These are phyloP conservation scores for Porpolomopsis calyptriformis DNA, from an alignment of 768 basidiomycete genomes.

Conservation along the genomic window DNA sequence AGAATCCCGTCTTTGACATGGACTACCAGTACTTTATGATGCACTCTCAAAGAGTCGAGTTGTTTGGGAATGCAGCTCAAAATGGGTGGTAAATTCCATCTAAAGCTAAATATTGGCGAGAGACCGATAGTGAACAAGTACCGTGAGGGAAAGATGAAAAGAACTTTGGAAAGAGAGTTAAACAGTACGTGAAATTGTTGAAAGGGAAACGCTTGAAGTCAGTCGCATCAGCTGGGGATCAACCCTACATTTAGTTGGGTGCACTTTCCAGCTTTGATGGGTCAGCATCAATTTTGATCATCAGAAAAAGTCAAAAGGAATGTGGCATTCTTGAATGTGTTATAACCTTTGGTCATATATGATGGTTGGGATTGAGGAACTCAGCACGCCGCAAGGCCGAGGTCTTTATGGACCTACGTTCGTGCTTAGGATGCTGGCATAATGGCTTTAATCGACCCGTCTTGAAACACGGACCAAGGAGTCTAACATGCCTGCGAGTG, in stretches of 20 bases:
- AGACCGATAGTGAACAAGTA: slow-evolving; percentile 81
- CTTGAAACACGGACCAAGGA: slow-evolving; percentile 83
- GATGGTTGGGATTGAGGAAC: slow-evolving; percentile 49
- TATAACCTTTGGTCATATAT: slow-evolving; percentile 51
- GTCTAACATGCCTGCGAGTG: slow-evolving; percentile 76
- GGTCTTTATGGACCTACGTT: slow-evolving; percentile 16
- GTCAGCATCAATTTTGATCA: slow-evolving; percentile 59
- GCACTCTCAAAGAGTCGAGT: slow-evolving; percentile 71
- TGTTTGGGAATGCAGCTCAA: slow-evolving; percentile 82
- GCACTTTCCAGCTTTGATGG: slow-evolving; percentile 43
- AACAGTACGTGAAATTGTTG: slow-evolving; percentile 76
- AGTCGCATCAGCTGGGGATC: slow-evolving; percentile 47
- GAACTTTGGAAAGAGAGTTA: slow-evolving; percentile 74
- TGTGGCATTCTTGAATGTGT: slow-evolving; percentile 57
- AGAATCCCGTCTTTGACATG: slow-evolving; percentile 45
- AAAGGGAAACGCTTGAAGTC: slow-evolving; percentile 70
- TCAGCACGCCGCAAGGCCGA: slow-evolving; percentile 47
- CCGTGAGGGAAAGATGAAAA: slow-evolving; percentile 78
- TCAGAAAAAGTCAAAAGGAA: slow-evolving; percentile 48
- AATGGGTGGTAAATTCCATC: slow-evolving; percentile 76
- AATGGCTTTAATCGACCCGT: slow-evolving; percentile 74
- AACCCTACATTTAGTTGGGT: slow-evolving; percentile 43
- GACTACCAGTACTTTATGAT: slow-evolving; percentile 34
- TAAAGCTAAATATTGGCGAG: slow-evolving; percentile 76
- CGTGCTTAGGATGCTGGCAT: slow-evolving; percentile 56